phyloP scores from a whole-genome alignment of 2,329 filamentous ascomycete species.

The Dactylellina parvicollis region DNA sequence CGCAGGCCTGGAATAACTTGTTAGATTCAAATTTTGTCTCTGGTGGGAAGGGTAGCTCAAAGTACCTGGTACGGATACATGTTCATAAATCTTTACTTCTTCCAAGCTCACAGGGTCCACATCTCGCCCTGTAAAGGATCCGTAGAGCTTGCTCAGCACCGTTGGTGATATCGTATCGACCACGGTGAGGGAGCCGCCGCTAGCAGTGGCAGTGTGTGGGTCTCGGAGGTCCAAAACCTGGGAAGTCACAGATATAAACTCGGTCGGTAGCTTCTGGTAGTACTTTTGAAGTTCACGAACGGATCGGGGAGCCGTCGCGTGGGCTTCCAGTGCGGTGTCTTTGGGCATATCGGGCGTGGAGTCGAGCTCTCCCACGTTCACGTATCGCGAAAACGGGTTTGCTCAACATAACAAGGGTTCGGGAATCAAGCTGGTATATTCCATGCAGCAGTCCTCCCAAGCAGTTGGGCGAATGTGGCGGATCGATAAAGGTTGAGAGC shows the following conservation, averaged over 20 bases:
- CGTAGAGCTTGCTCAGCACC: constrained; percentile 18
- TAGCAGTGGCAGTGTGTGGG: constrained; percentile 3
- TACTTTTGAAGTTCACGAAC: constrained; percentile 56
- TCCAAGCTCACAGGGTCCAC: neutral
- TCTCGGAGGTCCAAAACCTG: constrained; percentile 54
- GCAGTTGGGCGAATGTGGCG: too few relatives aligned
- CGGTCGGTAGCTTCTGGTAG: constrained; percentile 54
- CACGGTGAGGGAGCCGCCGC: constrained; percentile 3
- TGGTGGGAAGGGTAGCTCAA: neutral
- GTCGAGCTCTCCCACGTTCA: neutral
- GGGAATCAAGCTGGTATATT: neutral
- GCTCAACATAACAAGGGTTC: neutral
- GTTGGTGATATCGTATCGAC: constrained; percentile 28
- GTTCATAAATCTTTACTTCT: constrained; percentile 47
- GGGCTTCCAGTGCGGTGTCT: constrained; percentile 44
- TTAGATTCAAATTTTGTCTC: neutral
- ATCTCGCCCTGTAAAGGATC: constrained; percentile 32
- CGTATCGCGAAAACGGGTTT: neutral
- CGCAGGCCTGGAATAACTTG: constrained; percentile 72
- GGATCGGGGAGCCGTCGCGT: constrained; percentile 53
- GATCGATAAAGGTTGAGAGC: too few relatives aligned
- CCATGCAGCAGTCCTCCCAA: neutral
- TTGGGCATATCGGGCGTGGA: constrained; percentile 27
- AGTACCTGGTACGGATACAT: constrained; percentile 55
- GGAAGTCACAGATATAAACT: constrained; percentile 26